phyloP scores from a whole-genome alignment of 2,329 filamentous ascomycete genomes.

The Aschersonia sp. region DNA sequence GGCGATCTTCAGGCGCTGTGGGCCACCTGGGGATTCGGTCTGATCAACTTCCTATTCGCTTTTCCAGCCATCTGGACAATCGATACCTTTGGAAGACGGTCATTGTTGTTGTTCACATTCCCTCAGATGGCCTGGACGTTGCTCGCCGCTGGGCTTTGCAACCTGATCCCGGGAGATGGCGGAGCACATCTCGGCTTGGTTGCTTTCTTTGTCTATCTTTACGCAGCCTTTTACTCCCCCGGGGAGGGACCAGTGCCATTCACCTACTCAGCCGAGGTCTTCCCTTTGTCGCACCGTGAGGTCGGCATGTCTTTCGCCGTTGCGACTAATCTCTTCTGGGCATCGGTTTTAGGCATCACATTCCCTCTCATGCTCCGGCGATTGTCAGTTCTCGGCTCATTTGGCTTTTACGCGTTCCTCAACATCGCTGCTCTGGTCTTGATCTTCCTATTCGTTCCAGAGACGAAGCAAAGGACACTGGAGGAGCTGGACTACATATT shows the following conservation, averaged over 20 bases:
- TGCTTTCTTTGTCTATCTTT: conserved; percentile 42
- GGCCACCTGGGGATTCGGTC: conserved; percentile 41
- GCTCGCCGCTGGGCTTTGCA: conserved; percentile 30
- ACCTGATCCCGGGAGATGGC: conserved; percentile 27
- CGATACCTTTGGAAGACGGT: conserved; percentile 39
- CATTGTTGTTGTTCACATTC: conserved; percentile 28
- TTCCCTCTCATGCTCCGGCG: conserved; percentile 40
- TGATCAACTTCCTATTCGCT: conserved; percentile 43
- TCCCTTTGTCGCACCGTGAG: conserved; percentile 55
- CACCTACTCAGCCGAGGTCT: conserved; percentile 55
- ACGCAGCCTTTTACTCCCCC: conserved; percentile 34
- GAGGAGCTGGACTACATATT: conserved; percentile 46
- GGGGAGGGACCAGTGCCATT: conserved; percentile 54
- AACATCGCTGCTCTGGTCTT: conserved; percentile 39
- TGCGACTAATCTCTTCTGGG: conserved; percentile 48
- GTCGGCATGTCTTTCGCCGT: conserved; percentile 58
- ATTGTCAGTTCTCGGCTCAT: conserved; percentile 31
- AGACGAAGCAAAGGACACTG: conserved; percentile 41
- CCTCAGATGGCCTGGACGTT: conserved; percentile 27
- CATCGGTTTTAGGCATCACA: conserved; percentile 46
- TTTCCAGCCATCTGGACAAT: conserved; percentile 45
- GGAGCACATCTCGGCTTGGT: conserved; percentile 27
- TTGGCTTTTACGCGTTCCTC: conserved; percentile 38
- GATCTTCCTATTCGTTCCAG: conserved; percentile 42
- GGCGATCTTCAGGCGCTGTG: conserved; percentile 39